Base-by-base conservation (phyloP, 441 rosid species). In the Mallotus japonicus region DNA sequence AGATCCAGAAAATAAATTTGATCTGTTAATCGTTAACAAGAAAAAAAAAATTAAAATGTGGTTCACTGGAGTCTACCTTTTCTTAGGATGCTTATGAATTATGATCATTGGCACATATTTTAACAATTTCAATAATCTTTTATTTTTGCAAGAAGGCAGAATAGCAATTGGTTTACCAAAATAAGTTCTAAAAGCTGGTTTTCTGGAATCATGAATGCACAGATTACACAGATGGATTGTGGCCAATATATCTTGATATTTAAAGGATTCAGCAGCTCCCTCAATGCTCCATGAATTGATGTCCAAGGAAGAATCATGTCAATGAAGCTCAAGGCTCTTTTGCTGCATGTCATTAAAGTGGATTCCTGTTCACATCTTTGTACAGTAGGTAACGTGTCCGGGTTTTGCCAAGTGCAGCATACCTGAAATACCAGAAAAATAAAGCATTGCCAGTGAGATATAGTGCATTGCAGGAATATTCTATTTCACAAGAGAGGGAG, bases 321-420 rank as follows among this genome's bases (percentile, higher is more conserved):
- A 22, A 62, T 51, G 63, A 67, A 54, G 34, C 69, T 53, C 62
- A 46, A 2, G 19, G n/a, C 12, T 22, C 24, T 28, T 82, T 62
- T 34, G 32, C 32, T 3, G 65, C 73, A 53, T 37, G 67, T 57
- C 58, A 40, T 69, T 58, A 79, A 64, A 89, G 76, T 46, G 96
- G 99, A 81, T 87, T 87, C 79, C 97, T 88, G 63, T 94, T 90
- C 14, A 84, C 92, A 75, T 92, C 97, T 87, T 94, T 94, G 88
- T 90, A 94, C 47, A 92, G 80, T 78, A 92, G 51, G 85, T 90
- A 92, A 7, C 94, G 83, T 16, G 90, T 63, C 69, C 88, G 75
- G 34, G 88, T 87, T 79, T 88, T 92, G 32, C 99, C 96, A 0
- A 95, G 89, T 0, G 96, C 96, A 76, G 91, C 96, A 71, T 95